phyloP scores from a whole-genome alignment of 345 rosid genomes.

The Arabidopsis arenosa region DNA sequence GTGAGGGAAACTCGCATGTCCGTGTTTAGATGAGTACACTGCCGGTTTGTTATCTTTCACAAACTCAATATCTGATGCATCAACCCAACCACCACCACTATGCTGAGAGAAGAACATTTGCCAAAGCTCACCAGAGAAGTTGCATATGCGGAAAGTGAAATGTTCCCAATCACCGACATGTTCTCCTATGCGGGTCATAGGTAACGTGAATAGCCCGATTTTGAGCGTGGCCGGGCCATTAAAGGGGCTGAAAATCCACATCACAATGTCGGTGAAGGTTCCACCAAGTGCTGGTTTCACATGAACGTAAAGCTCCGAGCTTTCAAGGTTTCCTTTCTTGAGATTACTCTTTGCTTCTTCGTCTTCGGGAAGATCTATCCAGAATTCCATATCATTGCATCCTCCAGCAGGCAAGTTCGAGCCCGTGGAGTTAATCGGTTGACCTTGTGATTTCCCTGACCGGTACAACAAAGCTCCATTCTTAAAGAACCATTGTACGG shows the following conservation, averaged over 20 bases:
- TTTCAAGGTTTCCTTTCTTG: slow-evolving; percentile 68
- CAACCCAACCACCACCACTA: slow-evolving; percentile 86
- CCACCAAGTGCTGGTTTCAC: slow-evolving; percentile 92
- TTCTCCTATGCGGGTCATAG: slow-evolving; percentile 73
- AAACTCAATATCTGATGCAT: slow-evolving; percentile 71
- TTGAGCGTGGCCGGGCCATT: slow-evolving; percentile 89
- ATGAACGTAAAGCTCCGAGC: slow-evolving; percentile 83
- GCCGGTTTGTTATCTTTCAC: slow-evolving; percentile 58
- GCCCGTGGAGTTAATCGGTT: slow-evolving; percentile 60
- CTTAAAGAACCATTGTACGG: slow-evolving; percentile 88
- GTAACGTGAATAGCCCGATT: slow-evolving; percentile 67
- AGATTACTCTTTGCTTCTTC: slow-evolving; percentile 59
- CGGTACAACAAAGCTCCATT: slow-evolving; percentile 72
- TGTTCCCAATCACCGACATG: slow-evolving; percentile 97
- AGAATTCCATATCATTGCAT: slow-evolving; percentile 66
- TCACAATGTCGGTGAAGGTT: slow-evolving; percentile 81
- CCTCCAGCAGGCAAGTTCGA: slow-evolving; percentile 79
- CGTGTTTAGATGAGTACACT: slow-evolving; percentile 81
- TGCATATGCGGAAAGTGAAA: slow-evolving; percentile 80
- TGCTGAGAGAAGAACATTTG: slow-evolving; percentile 82
- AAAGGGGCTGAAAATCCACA: slow-evolving; percentile 96
- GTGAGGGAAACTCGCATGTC: slow-evolving; percentile 91
- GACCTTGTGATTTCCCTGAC: slow-evolving; percentile 54
- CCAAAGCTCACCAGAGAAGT: slow-evolving; percentile 88
- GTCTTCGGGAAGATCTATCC: slow-evolving; percentile 78